Evolutionary conservation across 23 red algal species (phyloP).

Genomic region (Gracilaria gracilis): DNA sequence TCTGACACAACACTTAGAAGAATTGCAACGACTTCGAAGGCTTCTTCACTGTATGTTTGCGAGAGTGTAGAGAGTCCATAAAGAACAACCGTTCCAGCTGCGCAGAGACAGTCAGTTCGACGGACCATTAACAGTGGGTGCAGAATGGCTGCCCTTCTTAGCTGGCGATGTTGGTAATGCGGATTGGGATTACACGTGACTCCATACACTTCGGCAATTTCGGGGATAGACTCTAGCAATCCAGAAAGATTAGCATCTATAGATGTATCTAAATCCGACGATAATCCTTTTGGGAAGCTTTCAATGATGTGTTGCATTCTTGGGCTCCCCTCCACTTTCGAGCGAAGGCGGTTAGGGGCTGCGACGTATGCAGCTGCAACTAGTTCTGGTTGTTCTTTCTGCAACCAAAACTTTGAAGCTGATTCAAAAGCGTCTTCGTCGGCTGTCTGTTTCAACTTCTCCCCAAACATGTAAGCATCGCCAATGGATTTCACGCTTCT

Average conservation of each 20-base stretch:
- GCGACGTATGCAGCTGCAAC: slow-evolving; percentile 14
- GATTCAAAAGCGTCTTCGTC: neutral
- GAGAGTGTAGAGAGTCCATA: neutral
- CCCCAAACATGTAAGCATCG: neutral
- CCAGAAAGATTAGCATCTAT: neutral
- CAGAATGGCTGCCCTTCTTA: slow-evolving; percentile 11
- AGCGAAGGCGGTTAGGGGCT: neutral
- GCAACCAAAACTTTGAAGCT: neutral
- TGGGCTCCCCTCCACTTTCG: neutral
- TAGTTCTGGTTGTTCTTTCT: neutral
- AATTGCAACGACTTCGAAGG: neutral
- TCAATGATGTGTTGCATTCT: neutral
- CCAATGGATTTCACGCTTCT: neutral
- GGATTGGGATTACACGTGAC: neutral
- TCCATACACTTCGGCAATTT: slow-evolving; percentile 25
- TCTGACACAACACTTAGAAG: neutral
- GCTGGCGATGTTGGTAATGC: neutral
- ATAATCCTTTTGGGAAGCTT: neutral
- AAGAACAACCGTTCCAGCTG: slow-evolving; percentile 9
- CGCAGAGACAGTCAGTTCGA: slow-evolving; percentile 15
- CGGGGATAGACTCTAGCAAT: slow-evolving; percentile 11
- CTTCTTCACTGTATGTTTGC: neutral
- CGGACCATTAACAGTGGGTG: slow-evolving; percentile 12
- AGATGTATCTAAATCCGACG: neutral
- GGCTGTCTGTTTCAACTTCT: neutral